A percentile compares a stretch with the other conserved stretches of the same genome.
These are phyloP conservation scores for Panellus pusillus DNA, from an alignment of 768 basidiomycete genomes.

Conservation along the genomic window DNA sequence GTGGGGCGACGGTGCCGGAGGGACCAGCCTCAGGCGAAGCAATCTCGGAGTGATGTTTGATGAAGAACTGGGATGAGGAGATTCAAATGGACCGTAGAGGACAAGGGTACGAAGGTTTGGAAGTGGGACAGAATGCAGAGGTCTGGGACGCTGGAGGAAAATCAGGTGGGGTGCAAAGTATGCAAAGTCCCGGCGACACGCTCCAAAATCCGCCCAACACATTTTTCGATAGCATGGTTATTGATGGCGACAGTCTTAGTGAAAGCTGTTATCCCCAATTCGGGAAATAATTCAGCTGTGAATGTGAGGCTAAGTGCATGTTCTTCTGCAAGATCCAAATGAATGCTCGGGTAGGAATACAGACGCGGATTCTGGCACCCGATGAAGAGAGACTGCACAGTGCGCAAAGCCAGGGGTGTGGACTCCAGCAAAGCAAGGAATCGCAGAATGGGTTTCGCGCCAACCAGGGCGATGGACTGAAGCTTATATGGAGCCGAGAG, in stretches of 20 bases:
- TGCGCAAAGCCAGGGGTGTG: conserved; percentile 5
- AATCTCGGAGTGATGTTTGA: conserved; percentile 1
- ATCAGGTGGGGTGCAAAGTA: conserved; percentile 13
- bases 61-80: background rate
- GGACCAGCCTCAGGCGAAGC: conserved; percentile 8
- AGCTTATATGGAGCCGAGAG: conserved; percentile 26
- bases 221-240: conserved; percentile 6
- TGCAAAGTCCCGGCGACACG: conserved; percentile 6
- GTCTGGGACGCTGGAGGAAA: conserved; percentile 7
- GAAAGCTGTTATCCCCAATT: conserved; percentile 6
- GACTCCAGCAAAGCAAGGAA: conserved; percentile 20
- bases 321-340: conserved; percentile 14
- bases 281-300: conserved; percentile 15
- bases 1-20: conserved; percentile 5
- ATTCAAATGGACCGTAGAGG: conserved; percentile 14
- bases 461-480: conserved; percentile 29
- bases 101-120: conserved; percentile 11
- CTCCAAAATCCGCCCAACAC: conserved; percentile 8
- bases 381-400: conserved; percentile 18
- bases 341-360: background rate
- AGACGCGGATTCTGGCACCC: conserved; percentile 12
- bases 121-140: conserved; percentile 11
- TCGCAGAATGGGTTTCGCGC: conserved; percentile 24
- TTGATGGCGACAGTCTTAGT: background rate
- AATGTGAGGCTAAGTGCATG: conserved; percentile 10